Percentiles rank a stretch among this genome's conserved stretches.
These are phyloP conservation scores for Taiozyma sp. DNA, from an alignment of 1,139 yeast species.

Conservation along the genomic window DNA sequence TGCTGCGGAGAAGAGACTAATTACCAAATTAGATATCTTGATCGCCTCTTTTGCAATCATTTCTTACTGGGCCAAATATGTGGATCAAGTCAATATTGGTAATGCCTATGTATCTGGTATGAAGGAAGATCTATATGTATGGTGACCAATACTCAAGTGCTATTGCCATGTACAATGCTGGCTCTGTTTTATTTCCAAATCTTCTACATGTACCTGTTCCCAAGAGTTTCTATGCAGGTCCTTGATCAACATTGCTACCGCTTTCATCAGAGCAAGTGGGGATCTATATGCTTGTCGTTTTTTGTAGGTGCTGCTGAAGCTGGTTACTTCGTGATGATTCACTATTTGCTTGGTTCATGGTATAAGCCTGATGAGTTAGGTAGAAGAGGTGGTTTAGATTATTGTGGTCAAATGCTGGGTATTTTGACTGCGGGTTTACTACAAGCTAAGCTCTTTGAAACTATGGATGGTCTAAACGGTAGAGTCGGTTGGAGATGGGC, in stretches of 20 bases:
- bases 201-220: constrained; percentile 14
- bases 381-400: constrained; percentile 45
- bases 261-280: background rate
- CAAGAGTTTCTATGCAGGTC: constrained; percentile 14
- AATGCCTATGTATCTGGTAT: constrained; percentile 35
- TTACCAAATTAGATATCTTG: constrained; percentile 52
- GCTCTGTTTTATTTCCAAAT: constrained; percentile 29
- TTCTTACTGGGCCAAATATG: constrained; percentile 17
- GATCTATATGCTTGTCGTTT: constrained; percentile 28
- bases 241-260: constrained; percentile 3
- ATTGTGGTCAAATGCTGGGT: constrained; percentile 57
- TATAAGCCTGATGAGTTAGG: constrained; percentile 31
- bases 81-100: constrained; percentile 35
- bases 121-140: constrained; percentile 36
- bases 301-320: constrained; percentile 61
- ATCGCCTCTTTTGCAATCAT: constrained; percentile 26
- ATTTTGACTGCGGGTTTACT: constrained; percentile 57
- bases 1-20: constrained; percentile 41
- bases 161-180: constrained; percentile 5
- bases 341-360: constrained; percentile 28
- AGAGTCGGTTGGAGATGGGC: constrained; percentile 62
- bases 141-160: constrained; percentile 30
- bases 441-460: constrained; percentile 51
- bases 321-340: constrained; percentile 46
- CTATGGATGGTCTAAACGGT: constrained; percentile 40